These are phyloP conservation scores for Meripilus lineatus DNA, from an alignment of 1,284 basidiomycete genomes.

Conservation along the genomic window DNA sequence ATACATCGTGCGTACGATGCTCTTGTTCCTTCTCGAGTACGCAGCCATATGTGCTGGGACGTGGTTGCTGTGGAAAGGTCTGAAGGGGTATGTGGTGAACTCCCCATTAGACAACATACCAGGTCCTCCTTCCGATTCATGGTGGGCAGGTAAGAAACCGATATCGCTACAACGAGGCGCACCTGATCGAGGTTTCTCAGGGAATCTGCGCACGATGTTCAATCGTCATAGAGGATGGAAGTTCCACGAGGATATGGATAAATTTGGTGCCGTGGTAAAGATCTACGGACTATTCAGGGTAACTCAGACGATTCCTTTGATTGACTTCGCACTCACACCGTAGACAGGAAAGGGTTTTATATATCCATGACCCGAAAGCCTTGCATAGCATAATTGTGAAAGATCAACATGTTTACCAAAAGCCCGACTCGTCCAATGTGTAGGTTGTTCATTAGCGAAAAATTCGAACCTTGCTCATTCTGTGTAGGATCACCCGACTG, in stretches of 20 bases:
- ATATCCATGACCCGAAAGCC: constrained; percentile 13
- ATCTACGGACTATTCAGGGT: constrained; percentile 14
- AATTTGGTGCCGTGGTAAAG: constrained; percentile 15
- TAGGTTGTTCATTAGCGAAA: too few species aligned
- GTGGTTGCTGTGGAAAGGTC: too few species aligned
- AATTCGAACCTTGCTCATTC: too few species aligned
- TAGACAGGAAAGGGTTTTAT: constrained; percentile 9
- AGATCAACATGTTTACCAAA: constrained; percentile 11
- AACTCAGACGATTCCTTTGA: neutral
- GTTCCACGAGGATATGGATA: constrained; percentile 10
- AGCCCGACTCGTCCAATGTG: constrained; percentile 4
- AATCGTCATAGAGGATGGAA: constrained; percentile 17
- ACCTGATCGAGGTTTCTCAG: constrained; percentile 1
- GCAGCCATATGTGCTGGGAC: too few species aligned
- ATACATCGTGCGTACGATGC: too few species aligned
- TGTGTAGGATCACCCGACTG: too few species aligned
- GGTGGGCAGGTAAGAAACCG: too few species aligned
- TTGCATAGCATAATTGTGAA: constrained; percentile 11
- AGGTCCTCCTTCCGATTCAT: too few species aligned
- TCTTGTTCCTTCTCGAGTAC: too few species aligned
- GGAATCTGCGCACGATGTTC: constrained; percentile 14
- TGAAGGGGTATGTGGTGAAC: too few species aligned
- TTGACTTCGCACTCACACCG: neutral
- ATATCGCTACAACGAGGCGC: neutral
- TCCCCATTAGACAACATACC: too few species aligned